Conservation (phyloP, 768 basidiomycete species). For the Lactarius vividus region DNA sequence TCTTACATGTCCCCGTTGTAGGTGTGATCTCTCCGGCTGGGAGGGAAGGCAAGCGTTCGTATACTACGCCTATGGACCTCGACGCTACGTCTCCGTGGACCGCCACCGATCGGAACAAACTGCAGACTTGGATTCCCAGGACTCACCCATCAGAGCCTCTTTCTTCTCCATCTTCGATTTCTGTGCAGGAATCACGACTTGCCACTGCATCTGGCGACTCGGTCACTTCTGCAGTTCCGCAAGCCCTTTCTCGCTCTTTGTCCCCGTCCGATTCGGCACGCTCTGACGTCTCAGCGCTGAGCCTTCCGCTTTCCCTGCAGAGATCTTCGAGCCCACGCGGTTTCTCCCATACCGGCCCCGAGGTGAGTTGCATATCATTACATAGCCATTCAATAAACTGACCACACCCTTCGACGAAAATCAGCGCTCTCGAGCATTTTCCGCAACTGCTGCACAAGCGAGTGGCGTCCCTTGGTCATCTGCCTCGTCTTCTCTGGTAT, state of each 20-base stretch:
- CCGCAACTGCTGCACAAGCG: not conserved
- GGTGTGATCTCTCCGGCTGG: conserved; percentile 13
- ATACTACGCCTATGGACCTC: conserved; percentile 9
- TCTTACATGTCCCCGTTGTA: conserved; percentile 22
- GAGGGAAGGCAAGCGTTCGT: conserved; percentile 1
- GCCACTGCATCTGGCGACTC: conserved; percentile 8
- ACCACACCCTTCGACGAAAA: not conserved
- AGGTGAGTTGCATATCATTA: not conserved
- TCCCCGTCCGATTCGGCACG: conserved; percentile 19
- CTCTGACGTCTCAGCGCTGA: conserved; percentile 16
- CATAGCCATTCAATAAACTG: conserved; percentile 2
- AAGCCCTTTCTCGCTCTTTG: conserved; percentile 21
- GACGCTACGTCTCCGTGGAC: conserved; percentile 20
- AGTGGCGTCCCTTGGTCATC: not conserved
- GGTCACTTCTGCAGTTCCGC: conserved; percentile 3
- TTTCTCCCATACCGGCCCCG: conserved; percentile 15
- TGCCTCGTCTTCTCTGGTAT: not conserved
- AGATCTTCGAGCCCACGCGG: conserved; percentile 4
- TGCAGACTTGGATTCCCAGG: conserved; percentile 21
- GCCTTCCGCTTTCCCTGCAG: conserved; percentile 7
- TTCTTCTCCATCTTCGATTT: conserved; percentile 23
- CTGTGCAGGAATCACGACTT: conserved; percentile 9
- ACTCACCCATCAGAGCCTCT: conserved; percentile 10
- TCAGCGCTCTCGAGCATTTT: conserved; percentile 1
- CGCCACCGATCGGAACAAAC: conserved; percentile 6